Evolutionary conservation across 495 filamentous ascomycete species (phyloP), one percentile per base, ranked within the genome.

Genomic region (Penicillium malachiteum): DNA sequence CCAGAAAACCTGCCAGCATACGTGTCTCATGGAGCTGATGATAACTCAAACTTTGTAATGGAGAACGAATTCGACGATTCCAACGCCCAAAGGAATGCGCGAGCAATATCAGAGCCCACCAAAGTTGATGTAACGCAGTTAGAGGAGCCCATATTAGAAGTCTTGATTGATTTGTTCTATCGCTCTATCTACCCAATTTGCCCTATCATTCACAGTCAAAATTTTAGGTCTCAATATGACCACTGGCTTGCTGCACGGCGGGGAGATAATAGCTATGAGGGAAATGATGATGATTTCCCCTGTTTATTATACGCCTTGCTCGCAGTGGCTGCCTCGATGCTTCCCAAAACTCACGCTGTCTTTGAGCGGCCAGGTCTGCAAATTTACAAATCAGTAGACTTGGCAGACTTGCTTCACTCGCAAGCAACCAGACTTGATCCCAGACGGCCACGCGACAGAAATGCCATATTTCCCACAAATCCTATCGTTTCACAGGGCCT

Each of bases 241-340:
- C 47, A n/a, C 11, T 48, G 48, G 47, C 38, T 35, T 13, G 32
- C 48, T 32, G 32, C 30, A n/a, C 48, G 48, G 1, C 11, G 37
- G 13, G 18, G 21, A 12, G 46, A 31, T 12, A 11, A 32, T 11
- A 17, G 7, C 6, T 16, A 17, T 13, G 26, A 52, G 17, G 49
- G 21, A 52, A 17, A 30, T n/a, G n/a, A 57, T 11, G 38, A 16
- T 16, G 41, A 52, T 5, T 52, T 57, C n/a, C 35, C 49, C 2
- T 46, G 46, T 35, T 43, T 62, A 11, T 39, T 62, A n/a, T 57
- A 62, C 40, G 55, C 59, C 7, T 31, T 62, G 9, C 59, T 62
- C 39, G 54, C 59, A 1, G 54, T 52, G 9, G 49, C 59, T 21
- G 48, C 55, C 6, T 52, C 55, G 8, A 5, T 57, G 9, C 38